Evolutionary conservation across 257 asterid genomes (phyloP).

Genomic region (Avicennia marina): DNA sequence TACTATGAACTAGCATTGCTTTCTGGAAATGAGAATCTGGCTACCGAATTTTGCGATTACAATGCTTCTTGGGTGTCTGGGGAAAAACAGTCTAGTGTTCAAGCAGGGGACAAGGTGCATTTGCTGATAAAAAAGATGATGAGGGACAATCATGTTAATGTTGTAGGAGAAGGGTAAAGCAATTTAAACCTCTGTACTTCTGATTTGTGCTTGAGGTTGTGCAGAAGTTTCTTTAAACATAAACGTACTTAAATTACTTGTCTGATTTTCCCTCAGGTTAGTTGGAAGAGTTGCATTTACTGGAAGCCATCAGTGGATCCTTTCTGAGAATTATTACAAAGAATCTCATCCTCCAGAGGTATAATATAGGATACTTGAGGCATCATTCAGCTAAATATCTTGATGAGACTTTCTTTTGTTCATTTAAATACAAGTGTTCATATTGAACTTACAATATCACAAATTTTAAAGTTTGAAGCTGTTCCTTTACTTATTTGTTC

Average conservation of each 20-base stretch:
- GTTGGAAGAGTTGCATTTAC: conserved; percentile 66
- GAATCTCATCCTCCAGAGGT: conserved; percentile 59
- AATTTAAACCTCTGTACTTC: neutral
- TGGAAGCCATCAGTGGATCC: conserved; percentile 64
- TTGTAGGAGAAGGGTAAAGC: conserved; percentile 68
- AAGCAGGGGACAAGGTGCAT: conserved; percentile 38
- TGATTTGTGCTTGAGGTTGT: neutral
- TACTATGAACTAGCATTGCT: conserved; percentile 32
- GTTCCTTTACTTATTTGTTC: no score
- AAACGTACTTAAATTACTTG: neutral
- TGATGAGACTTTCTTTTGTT: neutral
- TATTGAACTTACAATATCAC: neutral
- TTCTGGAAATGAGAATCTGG: conserved; percentile 29
- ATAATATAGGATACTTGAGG: conserved; percentile 1
- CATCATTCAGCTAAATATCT: no score
- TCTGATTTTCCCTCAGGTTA: conserved; percentile 37
- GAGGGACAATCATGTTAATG: conserved; percentile 53
- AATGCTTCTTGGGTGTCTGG: neutral
- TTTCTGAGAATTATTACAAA: conserved; percentile 31
- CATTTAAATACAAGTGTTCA: neutral
- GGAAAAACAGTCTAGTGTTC: conserved; percentile 1
- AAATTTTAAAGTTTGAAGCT: no score
- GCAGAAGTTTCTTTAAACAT: neutral
- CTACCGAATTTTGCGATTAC: conserved; percentile 19
- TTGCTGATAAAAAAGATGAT: conserved; percentile 65